These are phyloP conservation scores for Fusarium zealandicum DNA, from an alignment of 2,329 filamentous ascomycete genomes.

Conservation along the genomic window DNA sequence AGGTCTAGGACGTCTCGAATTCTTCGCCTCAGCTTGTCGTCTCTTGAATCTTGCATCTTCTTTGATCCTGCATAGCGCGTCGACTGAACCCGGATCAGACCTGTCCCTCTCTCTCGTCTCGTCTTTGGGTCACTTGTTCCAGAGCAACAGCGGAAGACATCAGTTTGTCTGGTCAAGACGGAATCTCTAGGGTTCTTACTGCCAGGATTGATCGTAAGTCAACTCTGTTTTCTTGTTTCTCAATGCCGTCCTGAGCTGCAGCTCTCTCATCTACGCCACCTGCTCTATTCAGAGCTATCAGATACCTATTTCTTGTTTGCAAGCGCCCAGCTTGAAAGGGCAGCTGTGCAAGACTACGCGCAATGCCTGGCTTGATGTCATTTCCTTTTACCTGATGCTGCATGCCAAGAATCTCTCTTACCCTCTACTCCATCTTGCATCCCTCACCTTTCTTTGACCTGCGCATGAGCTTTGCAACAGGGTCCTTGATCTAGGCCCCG, in stretches of 20 bases:
- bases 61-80: slow-evolving; percentile 1
- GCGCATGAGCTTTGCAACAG: slow-evolving; percentile 23
- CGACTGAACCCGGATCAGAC: slow-evolving; percentile 9
- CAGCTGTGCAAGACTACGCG: neutral
- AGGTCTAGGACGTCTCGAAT: slow-evolving; percentile 12
- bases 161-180: slow-evolving; percentile 24
- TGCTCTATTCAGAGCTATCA: slow-evolving; percentile 2
- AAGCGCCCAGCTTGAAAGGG: neutral
- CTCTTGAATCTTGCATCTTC: neutral
- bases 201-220: slow-evolving; percentile 31
- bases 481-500: slow-evolving; percentile 37
- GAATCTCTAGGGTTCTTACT: slow-evolving; percentile 18
- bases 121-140: slow-evolving; percentile 8
- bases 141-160: slow-evolving; percentile 19
- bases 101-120: neutral
- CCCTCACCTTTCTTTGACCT: slow-evolving; percentile 17
- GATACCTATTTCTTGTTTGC: neutral
- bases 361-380: neutral
- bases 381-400: neutral
- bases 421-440: slow-evolving; percentile 7
- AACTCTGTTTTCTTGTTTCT: slow-evolving; percentile 17
- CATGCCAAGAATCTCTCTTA: neutral
- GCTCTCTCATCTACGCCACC: slow-evolving; percentile 2
- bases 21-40: slow-evolving; percentile 1
- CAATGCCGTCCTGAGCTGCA: slow-evolving; percentile 3